Evolutionary conservation across 148 eudicot genomes (phyloP), one percentile per base, ranked within the genome.

Genomic region (Vaccinium darrowii): DNA sequence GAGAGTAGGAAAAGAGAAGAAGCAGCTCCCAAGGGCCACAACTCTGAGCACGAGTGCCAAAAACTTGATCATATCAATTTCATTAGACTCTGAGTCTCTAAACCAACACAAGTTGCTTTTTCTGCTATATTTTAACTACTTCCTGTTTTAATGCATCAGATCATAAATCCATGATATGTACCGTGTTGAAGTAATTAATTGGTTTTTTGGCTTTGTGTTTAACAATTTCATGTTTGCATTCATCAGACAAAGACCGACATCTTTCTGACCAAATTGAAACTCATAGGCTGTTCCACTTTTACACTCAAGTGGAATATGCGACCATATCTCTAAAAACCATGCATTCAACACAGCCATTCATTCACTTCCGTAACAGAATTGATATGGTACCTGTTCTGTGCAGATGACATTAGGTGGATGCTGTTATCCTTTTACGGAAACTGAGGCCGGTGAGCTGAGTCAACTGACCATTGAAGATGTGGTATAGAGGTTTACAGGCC

Each of bases 401-500:
- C 47, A 75, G 84, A 50, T 60, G 81, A 78, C 47, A 74, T 76
- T 60, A 33, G 87, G 84, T 63, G 81, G 81, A 73, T 62, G 30
- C 13, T 23, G 16, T 80, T 82, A 82, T 81, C 84, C 87, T 60
- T 85, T 74, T 63, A 85, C 63, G 81, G 84, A 85, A 80, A 73
- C 83, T 6, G 81, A 74, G 65, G 81, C 81, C 23, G 87, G 84
- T 18, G 84, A 33, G 0, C 36, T 33, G 3, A 33, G 36, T 33
- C 36, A 85, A 57, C 81, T 76, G 49, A 85, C 81, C n/a, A 83
- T 85, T 60, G 81, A 58, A n/a, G 87, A 85, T 81, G 87, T 85
- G 54, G 87, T 76, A 39, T 76, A 72, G 11, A 86, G 76, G 52
- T 76, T 81, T 13, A 82, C 84, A 81, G 76, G 76, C 65, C 79